Conservation (phyloP, 2,329 filamentous ascomycete species). For the Sclerotinia subarctica region DNA sequence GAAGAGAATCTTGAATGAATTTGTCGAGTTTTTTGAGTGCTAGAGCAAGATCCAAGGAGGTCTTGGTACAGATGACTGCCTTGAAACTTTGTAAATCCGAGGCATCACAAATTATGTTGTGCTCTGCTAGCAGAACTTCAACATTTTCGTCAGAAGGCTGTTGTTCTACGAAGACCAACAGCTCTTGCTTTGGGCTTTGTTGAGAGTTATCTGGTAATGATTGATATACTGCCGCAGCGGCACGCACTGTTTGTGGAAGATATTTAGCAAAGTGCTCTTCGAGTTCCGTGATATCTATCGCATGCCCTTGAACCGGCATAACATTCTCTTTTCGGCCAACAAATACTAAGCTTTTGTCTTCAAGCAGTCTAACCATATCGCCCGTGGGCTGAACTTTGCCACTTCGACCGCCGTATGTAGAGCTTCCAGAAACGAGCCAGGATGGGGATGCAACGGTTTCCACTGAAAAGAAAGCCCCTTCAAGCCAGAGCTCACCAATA, state of each 20-base stretch:
- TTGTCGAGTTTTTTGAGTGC: slow-evolving; percentile 44
- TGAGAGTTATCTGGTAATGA: slow-evolving; percentile 10
- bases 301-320: slow-evolving; percentile 40
- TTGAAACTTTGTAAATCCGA: slow-evolving; percentile 23
- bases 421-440: slow-evolving; percentile 45
- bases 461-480: slow-evolving; percentile 52
- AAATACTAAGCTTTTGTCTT: slow-evolving; percentile 51
- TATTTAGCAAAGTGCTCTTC: slow-evolving; percentile 41
- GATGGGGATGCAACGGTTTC: slow-evolving; percentile 41
- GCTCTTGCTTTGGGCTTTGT: slow-evolving; percentile 8
- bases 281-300: slow-evolving; percentile 42
- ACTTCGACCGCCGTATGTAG: slow-evolving; percentile 15
- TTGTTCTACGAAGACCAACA: slow-evolving; percentile 10
- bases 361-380: slow-evolving; percentile 54
- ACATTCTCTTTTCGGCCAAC: slow-evolving; percentile 57
- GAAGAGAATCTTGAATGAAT: slow-evolving; percentile 44
- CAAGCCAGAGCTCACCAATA: slow-evolving; percentile 43
- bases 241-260: slow-evolving; percentile 38
- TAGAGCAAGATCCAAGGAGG: slow-evolving; percentile 37
- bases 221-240: slow-evolving; percentile 32
- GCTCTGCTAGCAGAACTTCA: not conserved
- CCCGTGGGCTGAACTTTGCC: slow-evolving; percentile 51
- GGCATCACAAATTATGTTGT: not conserved
- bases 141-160: not conserved
- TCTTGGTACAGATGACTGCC: slow-evolving; percentile 28